Evolutionary conservation across 106 monocot genomes (phyloP), one percentile per base, ranked within the genome.

Genomic region (Dendrobium officinale): DNA sequence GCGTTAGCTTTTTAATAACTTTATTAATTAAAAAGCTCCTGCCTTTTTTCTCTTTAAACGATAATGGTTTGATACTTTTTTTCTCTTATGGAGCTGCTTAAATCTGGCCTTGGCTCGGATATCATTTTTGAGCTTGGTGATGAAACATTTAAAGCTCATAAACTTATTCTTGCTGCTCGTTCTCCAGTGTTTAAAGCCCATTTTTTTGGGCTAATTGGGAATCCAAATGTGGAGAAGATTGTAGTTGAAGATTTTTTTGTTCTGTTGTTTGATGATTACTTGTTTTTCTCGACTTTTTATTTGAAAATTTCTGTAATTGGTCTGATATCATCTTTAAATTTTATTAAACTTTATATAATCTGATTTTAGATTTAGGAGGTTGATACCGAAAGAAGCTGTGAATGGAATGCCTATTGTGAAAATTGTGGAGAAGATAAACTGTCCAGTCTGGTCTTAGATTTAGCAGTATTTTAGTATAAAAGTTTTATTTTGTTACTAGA

Each of bases 381-480:
- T n/a, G n/a, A n/a, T n/a, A n/a, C n/a, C n/a, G 78, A 86, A 86
- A 41, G 86, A 86, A 76, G 88, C 82, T 6, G 86, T 88, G 31
- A 83, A 85, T 27, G 85, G 77, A 16, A 41, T 88, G 83, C 83
- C 88, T 5, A 79, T 74, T 37, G 81, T 86, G 31, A 79, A 79
- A 43, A 66, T 81, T 20, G 44, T 41, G 37, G 86, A 82, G 72
- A 78, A 42, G 31, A 56, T 72, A 55, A 84, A 22, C 73, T 89
- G 89, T 64, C 80, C 89, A 4, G 84, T 89, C 18, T 89, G 89
- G 72, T 82, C 84, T n/a, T n/a, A n/a, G n/a, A n/a, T n/a, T n/a
- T n/a, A n/a, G n/a, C n/a, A n/a, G n/a, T n/a, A n/a, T n/a, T n/a
- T n/a, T n/a, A n/a, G n/a, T n/a, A n/a, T n/a, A n/a, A n/a, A n/a